Base-by-base conservation (phyloP, 306 rosid genomes). In the Dryas alaskensis region DNA sequence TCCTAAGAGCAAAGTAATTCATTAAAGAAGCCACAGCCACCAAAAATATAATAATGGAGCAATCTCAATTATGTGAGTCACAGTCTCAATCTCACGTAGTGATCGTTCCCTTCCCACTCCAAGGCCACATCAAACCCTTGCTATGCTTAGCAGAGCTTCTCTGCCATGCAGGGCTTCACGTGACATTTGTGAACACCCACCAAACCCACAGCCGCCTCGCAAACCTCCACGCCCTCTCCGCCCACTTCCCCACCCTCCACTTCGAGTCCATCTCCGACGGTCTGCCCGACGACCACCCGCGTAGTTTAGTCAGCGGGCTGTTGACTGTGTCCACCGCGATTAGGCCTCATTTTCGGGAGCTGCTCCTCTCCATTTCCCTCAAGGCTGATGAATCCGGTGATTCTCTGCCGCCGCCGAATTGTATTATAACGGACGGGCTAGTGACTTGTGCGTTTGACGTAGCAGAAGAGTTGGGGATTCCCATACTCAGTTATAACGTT, bases 11-110 rank as follows among this genome's bases (percentile, higher is more conserved):
- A 31, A 31, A 31, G 37, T 31, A 31, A 31, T 31, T 31, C 37
- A 31, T 31, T 2, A 31, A 31, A 31, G 37, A 31, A 31, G 1
- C 37, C 37, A 31, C 2, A 31, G 37, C 37, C 37, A 31, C 37
- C 37, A 31, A 31, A 85, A 83, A 6, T 84, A 85, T 85, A 84
- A 78, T 62, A 8, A 53, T 53, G 59, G 59, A 53, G 59, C 25
- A 53, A 53, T 31, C 59, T 2, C 7, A 46, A 8, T 12, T 16
- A 10, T 19, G 2, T 16, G 43, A 14, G 6, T 8, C 48, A 10
- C 39, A 13, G 71, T 42, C 47, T 2, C 54, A 54, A 12, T 25
- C 76, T 3, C 81, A 71, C 61, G 51, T 78, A 17, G 27, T 78
- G 7, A 45, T 78, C 6, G 8, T 70, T 13, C 72, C 81, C 8